Evolutionary conservation across 1,139 yeast species (phyloP), one percentile per base, ranked within the genome.

Genomic region (Spathaspora jeffriesii): DNA sequence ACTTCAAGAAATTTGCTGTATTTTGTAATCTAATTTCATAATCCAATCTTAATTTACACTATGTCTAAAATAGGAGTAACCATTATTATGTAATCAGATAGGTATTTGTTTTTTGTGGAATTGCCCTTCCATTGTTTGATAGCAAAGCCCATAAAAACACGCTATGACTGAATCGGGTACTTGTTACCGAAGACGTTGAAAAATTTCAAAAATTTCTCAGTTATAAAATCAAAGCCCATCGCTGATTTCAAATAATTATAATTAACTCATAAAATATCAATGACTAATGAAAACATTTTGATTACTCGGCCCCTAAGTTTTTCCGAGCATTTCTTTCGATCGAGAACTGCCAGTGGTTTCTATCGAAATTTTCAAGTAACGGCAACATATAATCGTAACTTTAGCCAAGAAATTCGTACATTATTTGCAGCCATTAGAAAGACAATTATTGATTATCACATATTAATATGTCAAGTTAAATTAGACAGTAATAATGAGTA

Each of bases 241-340:
- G 15, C 10, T n/a, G 32, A 28, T 30, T 14, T 13, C 17, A 5
- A 13, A n/a, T n/a, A 27, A 17, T 10, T 31, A 14, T n/a, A n/a
- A n/a, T n/a, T n/a, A n/a, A n/a, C n/a, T 21, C 10, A 40, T 5
- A 9, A 4, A 7, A 8, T 13, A 28, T 28, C 14, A 31, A 43
- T 46, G 48, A 43, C 48, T 4, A 43, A 42, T 22, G 6, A 37
- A 18, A 20, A 31, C 14, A 23, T 47, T 22, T 34, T 52, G 11
- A 37, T 50, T 2, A 42, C 54, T 14, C 48, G 70, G 34, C 67
- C 67, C 0, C 62, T 73, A 49, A 66, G 75, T 43, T 47, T 54
- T 5, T 58, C 60, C n/a, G 79, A 74, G 49, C 64, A 68, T 53
- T 68, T 69, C 53, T 68, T 66, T 49, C 57, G 78, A 27, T 63